Evolutionary conservation across 306 rosid genomes (phyloP), one percentile per base, ranked within the genome.

Genomic region (Begonia fuchsioides): DNA sequence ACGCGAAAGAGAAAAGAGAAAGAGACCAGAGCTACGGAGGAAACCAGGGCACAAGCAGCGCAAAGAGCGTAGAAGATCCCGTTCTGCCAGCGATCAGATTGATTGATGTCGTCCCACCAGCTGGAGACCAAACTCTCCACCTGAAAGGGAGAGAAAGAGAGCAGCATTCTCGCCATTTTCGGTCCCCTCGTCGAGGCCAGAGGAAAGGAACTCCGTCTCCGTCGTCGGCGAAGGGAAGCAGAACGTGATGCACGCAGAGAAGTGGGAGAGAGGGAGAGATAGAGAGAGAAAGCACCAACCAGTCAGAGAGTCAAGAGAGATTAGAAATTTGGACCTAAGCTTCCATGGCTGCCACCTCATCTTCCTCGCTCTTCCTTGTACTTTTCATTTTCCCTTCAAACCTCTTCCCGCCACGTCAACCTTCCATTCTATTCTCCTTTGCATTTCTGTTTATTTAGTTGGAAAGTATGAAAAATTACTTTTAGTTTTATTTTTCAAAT

Each of bases 31-130:
- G 97, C 97, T 10, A 82, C 64, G 64, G 65, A 58, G 56, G 97
- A 79, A 61, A 90, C 87, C 11, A 90, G 70, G 12, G 92, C 87
- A 46, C 81, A 90, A 59, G 81, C 70, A 11, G 80, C 90, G 53
- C 82, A 79, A 43, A 90, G 94, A 39, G 68, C 39, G 76, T 64
- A 90, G 74, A 84, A 79, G 56, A 85, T 55, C 43, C 73, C 82
- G 56, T 52, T 51, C 54, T 79, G 94, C 72, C 80, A 90, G 10
- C 2, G 46, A 15, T 68, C 17, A 11, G 90, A 76, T 20, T 61
- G 50, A 61, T 70, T 74, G 72, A 78, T 50, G 15, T 78, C 59
- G 41, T 80, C 65, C 94, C 94, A 88, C 93, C 83, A 75, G 38
- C 15, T 8, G 41, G 69, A 39, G 19, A 58, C 26, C 15, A 71